These are phyloP conservation scores for Candida tropicalis DNA, from an alignment of 1,139 yeast species.

Conservation along the genomic window DNA sequence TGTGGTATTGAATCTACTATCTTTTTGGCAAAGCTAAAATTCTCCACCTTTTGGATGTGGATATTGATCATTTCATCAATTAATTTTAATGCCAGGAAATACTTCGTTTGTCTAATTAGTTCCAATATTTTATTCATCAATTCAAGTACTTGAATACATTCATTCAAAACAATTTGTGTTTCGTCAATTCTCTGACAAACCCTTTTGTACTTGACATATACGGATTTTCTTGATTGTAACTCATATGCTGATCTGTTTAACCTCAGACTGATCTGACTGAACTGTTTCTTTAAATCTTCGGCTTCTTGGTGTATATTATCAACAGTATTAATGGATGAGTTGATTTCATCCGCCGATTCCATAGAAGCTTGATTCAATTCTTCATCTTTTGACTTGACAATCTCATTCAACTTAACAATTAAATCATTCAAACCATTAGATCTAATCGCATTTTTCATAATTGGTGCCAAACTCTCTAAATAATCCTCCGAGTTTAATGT, in stretches of 20 bases:
- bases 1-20: slow-evolving; percentile 78
- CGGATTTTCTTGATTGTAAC: slow-evolving; percentile 60
- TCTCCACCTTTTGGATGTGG: slow-evolving; percentile 70
- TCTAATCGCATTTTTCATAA: slow-evolving; percentile 68
- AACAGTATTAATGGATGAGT: slow-evolving; percentile 56
- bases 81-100: slow-evolving; percentile 84
- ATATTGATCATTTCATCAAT: slow-evolving; percentile 70
- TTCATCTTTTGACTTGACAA: slow-evolving; percentile 61
- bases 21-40: slow-evolving; percentile 74
- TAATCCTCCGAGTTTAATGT: slow-evolving; percentile 68
- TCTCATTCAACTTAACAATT: slow-evolving; percentile 55
- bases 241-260: slow-evolving; percentile 66
- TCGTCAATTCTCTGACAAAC: slow-evolving; percentile 63
- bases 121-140: slow-evolving; percentile 86
- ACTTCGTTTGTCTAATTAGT: slow-evolving; percentile 70
- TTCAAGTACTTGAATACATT: slow-evolving; percentile 82
- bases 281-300: slow-evolving; percentile 51
- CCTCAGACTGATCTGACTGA: slow-evolving; percentile 52
- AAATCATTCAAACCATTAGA: slow-evolving; percentile 59
- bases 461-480: slow-evolving; percentile 78
- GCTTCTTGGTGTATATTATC: slow-evolving; percentile 59
- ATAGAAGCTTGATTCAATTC: slow-evolving; percentile 66
- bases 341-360: slow-evolving; percentile 61
- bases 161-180: slow-evolving; percentile 59
- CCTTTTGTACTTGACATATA: slow-evolving; percentile 57